Base-by-base conservation (phyloP, 1,139 yeast species). In the Hanseniaspora uvarum region DNA sequence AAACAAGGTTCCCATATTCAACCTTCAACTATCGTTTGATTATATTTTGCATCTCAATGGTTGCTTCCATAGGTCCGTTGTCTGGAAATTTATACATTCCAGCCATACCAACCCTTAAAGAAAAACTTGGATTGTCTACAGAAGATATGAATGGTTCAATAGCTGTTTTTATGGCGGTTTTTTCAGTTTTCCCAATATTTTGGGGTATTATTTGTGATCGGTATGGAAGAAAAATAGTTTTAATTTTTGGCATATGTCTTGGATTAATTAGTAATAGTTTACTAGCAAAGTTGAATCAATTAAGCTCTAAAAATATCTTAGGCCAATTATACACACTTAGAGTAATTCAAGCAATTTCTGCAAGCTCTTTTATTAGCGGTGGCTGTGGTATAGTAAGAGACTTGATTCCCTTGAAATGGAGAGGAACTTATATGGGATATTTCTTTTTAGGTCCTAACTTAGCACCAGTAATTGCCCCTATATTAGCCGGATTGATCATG, bases 71-170 rank as follows among this genome's bases (percentile, higher is more conserved):
- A 53, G 83, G 83, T 0, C 84, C 84, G 0, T 68, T 78, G 53
- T 71, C 81, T 3, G 83, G 83, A 0, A 79, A 79, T 56, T 77
- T 79, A 33, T 79, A 78, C 59, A 74, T 79, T 24, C 83, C 84
- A 1, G 69, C 80, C 4, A 63, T 79, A 19, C 81, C 82, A 0
- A 64, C 72, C 16, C 64, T 79, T 26, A 70, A 72, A 57, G 59
- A 64, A 2, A 74, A 70, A 2, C 76, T 77, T 57, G 45, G 68
- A 4, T 74, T 70, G 2, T 72, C 78, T 1, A 65, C 71, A 2
- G 67, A 78, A 0, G 64, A 73, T 0, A 76, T 79, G 37, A 78
- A 79, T 63, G 80, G 80, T 24, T 78, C 84, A 0, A 82, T 80
- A 0, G 74, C 83, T 0, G 79, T 75, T 0, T 78, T 79, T 57